Percentiles rank a stretch among this genome's conserved stretches.
Evolutionary conservation across 2,329 filamentous ascomycete genomes (phyloP).

Genomic region (Paecilomyces niveus): DNA sequence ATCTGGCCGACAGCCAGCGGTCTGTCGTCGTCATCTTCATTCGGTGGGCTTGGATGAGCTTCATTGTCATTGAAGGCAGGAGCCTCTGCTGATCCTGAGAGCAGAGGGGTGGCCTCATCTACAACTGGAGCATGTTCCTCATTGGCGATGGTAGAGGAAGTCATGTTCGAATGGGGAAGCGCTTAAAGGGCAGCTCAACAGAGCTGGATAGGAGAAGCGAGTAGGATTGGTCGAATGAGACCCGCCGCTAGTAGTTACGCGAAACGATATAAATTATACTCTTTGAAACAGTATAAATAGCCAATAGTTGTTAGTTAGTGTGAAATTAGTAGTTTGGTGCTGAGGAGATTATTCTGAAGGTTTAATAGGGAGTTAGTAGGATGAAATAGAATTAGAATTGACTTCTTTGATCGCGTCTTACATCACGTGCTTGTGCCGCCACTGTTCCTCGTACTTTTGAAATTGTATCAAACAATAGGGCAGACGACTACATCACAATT

Average conservation of each 20-base stretch:
- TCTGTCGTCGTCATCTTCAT: slow-evolving; percentile 32
- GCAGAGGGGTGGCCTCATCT: background rate
- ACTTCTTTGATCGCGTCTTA: background rate
- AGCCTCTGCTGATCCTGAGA: background rate
- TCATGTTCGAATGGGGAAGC: background rate
- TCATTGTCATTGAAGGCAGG: background rate
- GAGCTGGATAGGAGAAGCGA: too few relatives aligned
- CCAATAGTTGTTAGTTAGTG: background rate
- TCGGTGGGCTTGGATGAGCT: background rate
- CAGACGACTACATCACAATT: background rate
- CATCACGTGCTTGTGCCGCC: background rate
- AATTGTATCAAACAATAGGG: background rate
- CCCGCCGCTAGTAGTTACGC: background rate
- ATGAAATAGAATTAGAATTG: background rate
- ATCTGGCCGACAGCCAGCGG: slow-evolving; percentile 60
- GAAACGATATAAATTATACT: background rate
- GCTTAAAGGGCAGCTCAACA: background rate
- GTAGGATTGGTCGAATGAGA: background rate
- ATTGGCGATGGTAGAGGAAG: background rate
- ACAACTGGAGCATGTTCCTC: background rate
- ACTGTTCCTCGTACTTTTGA: background rate
- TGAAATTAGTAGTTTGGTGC: background rate
- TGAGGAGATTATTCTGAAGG: background rate
- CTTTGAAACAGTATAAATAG: background rate
- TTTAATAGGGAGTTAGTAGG: background rate